These are phyloP conservation scores for Chenopodium quinoa DNA, from an alignment of 148 eudicot genomes.

Conservation along the genomic window DNA sequence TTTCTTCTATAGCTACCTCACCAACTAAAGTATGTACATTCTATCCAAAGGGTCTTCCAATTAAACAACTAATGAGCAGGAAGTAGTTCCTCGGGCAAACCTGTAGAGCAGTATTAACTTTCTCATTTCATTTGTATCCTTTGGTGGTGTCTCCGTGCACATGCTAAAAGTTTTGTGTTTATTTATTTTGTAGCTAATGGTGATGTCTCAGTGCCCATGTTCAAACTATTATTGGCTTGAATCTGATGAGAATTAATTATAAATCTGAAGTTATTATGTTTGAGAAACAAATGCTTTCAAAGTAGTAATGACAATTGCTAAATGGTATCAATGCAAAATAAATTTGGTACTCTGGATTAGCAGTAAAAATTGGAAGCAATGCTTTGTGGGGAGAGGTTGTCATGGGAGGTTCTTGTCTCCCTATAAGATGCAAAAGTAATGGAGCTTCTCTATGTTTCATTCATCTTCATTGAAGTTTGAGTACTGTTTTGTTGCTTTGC, in stretches of 20 bases:
- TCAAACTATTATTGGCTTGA: too few relatives aligned
- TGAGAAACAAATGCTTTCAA: not conserved
- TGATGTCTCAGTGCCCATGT: not conserved
- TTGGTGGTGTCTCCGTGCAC: too few relatives aligned
- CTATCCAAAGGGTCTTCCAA: too few relatives aligned
- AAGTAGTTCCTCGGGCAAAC: not conserved
- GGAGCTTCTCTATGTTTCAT: not conserved
- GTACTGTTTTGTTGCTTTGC: conserved; percentile 1
- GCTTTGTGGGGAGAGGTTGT: not conserved
- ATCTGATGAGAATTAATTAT: too few relatives aligned
- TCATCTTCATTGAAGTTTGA: not conserved
- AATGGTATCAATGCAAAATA: not conserved
- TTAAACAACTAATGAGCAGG: not conserved
- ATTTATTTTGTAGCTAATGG: not conserved
- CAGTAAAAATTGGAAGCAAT: not conserved
- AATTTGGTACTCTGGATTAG: not conserved
- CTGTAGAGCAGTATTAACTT: not conserved
- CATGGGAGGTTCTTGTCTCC: not conserved
- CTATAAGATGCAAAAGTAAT: not conserved
- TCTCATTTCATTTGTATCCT: not conserved
- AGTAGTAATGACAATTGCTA: not conserved
- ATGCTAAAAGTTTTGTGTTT: too few relatives aligned
- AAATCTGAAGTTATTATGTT: not conserved
- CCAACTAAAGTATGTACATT: not conserved
- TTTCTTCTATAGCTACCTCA: not conserved